Evolutionary conservation across 2,329 filamentous ascomycete species (phyloP), one percentile per base, ranked within the genome.

Genomic region (Delphinella strobiligena): DNA sequence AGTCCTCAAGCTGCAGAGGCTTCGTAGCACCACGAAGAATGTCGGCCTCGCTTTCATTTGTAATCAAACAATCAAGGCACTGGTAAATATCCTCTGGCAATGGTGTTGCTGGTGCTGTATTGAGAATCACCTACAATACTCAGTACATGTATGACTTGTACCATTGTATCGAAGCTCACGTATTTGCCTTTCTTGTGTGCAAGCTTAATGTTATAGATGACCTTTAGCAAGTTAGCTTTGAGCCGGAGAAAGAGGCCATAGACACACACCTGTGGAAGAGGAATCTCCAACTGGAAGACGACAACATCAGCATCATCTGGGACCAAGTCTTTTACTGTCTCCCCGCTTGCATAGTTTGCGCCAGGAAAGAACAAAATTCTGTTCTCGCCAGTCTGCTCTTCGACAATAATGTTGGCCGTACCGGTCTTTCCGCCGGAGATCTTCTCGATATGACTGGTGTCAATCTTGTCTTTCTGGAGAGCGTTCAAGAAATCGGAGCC

Each of bases 1-100:
- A 16, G 4, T 37, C 39, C 10, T 52, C 51, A 48, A 56, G 55
- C 3, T 56, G 56, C 14, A 50, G 40, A 18, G 43, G 45, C 31
- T 47, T 31, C 43, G 54, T 9, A 47, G 52, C 36, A 2, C 73
- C 75, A 0, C 75, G 78, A 40, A 93, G 70, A 36, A 88, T 73
- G 7, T 78, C 73, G 2, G 87, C 84, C 64, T 95, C 88, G 1
- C 81, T 91, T 66, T 95, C 88, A 54, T 96, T 95, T 51, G 95
- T 74, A 37, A 95, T 75, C 32, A 95, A 68, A 52, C 93, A 85
- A 31, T 78, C 76, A 22, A 95, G 70, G 1, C 73, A 74, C 5
- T 58, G 51, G 55, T 82, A 91, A 7, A 75, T 77, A 19, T 74
- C 68, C 1, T 67, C 66, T 1, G 84, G 86, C 3, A 94, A 61